These are phyloP conservation scores for Fusarium sp. DNA, from an alignment of 2,329 filamentous ascomycete genomes.

Conservation along the genomic window DNA sequence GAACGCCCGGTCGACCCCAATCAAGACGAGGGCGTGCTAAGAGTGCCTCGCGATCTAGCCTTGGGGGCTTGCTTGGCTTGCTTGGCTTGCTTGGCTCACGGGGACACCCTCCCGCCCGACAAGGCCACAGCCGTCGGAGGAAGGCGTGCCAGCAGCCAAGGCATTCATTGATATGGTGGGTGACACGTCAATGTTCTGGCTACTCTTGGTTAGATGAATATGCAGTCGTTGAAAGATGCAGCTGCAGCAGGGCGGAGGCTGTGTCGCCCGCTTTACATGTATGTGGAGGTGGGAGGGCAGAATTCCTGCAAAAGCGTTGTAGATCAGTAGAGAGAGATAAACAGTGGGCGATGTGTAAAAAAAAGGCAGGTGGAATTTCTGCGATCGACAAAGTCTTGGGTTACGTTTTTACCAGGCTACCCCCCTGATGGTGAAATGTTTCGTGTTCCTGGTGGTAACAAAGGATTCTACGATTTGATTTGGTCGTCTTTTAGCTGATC, in stretches of 20 bases:
- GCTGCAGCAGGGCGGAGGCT: slow-evolving; percentile 31
- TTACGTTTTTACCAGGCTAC: background rate
- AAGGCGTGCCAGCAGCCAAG: slow-evolving; percentile 11
- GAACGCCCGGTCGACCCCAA: background rate
- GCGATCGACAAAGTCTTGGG: background rate
- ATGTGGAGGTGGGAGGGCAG: background rate
- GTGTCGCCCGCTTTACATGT: background rate
- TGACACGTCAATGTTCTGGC: background rate
- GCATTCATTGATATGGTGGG: slow-evolving; percentile 1
- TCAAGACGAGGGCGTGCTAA: background rate
- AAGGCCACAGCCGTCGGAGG: slow-evolving; percentile 1
- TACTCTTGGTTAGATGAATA: background rate
- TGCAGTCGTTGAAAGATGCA: slow-evolving; percentile 5
- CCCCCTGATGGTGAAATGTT: background rate
- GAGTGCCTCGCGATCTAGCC: slow-evolving; percentile 5
- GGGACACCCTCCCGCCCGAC: background rate
- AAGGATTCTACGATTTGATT: background rate
- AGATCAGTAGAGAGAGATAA: background rate
- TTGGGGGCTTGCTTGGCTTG: background rate
- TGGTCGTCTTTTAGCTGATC: background rate
- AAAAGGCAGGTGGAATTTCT: background rate
- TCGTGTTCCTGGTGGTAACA: background rate
- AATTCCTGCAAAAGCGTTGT: background rate
- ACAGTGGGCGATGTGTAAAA: background rate
- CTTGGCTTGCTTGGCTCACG: background rate